Percentiles rank a stretch among this genome's conserved stretches.
phyloP scores from a whole-genome alignment of 1,284 basidiomycete species.

The Fomes fomentarius region DNA sequence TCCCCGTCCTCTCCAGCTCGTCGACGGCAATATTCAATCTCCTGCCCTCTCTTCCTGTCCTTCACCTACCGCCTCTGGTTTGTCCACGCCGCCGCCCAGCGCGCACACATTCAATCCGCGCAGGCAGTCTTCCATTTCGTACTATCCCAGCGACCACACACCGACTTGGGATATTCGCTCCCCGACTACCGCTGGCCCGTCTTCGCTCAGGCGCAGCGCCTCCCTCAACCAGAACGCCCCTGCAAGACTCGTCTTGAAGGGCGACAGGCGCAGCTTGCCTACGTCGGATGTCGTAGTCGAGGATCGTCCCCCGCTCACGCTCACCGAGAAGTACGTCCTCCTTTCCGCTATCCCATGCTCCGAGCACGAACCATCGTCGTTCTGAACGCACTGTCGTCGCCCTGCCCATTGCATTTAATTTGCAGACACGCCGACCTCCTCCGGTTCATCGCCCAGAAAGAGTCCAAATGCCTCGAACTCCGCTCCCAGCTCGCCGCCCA shows the following conservation, averaged over 20 bases:
- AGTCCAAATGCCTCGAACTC: conserved; percentile 78
- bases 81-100: conserved; percentile 30
- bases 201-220: conserved; percentile 28
- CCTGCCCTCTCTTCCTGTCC: conserved; percentile 25
- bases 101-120: conserved; percentile 34
- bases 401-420: neutral
- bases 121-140: conserved; percentile 68
- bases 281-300: conserved; percentile 18
- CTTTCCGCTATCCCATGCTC: neutral
- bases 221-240: conserved; percentile 25
- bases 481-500: conserved; percentile 69
- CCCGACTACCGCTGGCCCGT: conserved; percentile 24
- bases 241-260: conserved; percentile 18
- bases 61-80: conserved; percentile 22
- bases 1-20: conserved; percentile 35
- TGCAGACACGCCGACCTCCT: conserved; percentile 74
- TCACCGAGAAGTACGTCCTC: conserved; percentile 60
- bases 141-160: conserved; percentile 45
- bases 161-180: conserved; percentile 33
- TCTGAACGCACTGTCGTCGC: neutral
- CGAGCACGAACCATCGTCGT: too few species aligned
- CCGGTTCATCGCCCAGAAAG: conserved; percentile 81
- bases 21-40: conserved; percentile 31
- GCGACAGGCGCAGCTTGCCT: conserved; percentile 31
- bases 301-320: conserved; percentile 50